phyloP scores from a whole-genome alignment of 2,329 filamentous ascomycete genomes.

The Pyrenophora seminiperda region DNA sequence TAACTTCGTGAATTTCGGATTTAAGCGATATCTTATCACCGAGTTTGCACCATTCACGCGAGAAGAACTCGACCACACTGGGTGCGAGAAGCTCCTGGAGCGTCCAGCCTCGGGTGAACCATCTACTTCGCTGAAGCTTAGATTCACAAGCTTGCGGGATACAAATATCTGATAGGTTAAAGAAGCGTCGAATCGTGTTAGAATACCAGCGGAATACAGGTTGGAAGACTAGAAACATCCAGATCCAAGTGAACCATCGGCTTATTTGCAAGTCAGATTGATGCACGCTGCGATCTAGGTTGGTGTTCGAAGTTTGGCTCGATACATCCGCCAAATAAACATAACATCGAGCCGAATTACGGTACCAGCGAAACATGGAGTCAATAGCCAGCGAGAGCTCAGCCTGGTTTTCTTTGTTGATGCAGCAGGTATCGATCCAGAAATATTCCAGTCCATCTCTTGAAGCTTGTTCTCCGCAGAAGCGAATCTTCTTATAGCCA shows the following conservation, averaged over 20 bases:
- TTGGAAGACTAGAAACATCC: no score
- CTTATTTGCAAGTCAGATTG: no score
- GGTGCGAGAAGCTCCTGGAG: slow-evolving; percentile 8
- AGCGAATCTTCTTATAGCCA: slow-evolving; percentile 5
- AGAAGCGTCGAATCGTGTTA: no score
- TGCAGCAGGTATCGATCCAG: slow-evolving; percentile 9
- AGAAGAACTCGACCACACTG: neutral
- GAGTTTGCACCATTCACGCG: neutral
- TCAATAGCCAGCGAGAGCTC: neutral
- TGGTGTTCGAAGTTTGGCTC: no score
- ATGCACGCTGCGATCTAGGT: no score
- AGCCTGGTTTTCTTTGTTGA: neutral
- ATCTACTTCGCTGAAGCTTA: neutral
- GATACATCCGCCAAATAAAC: no score
- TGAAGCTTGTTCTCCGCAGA: slow-evolving; percentile 2
- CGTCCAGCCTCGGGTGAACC: slow-evolving; percentile 2
- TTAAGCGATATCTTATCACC: slow-evolving; percentile 1
- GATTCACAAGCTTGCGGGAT: neutral
- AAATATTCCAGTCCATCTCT: slow-evolving; percentile 7
- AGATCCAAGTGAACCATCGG: no score
- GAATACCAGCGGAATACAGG: no score
- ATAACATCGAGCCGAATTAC: neutral
- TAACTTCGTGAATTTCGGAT: neutral
- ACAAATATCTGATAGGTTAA: no score
- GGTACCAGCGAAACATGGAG: slow-evolving; percentile 5